phyloP scores from a whole-genome alignment of 371 early-diverging fungal species.

The Syncephalastrum contaminatum region DNA sequence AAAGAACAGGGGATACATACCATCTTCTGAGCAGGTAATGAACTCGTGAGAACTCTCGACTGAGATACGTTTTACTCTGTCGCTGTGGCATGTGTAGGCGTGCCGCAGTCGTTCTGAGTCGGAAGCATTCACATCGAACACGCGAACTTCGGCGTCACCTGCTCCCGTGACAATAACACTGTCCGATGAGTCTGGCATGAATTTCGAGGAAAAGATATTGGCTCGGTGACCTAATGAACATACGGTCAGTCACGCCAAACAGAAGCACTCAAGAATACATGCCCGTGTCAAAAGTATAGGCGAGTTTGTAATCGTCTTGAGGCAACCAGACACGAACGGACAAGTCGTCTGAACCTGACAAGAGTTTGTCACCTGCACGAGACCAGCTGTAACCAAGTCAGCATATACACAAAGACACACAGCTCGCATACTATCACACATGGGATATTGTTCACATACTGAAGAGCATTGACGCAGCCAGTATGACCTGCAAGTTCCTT shows the following conservation, averaged over 20 bases:
- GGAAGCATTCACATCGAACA: slow-evolving; percentile 55
- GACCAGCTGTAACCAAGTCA: slow-evolving; percentile 53
- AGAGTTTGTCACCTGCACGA: slow-evolving; percentile 48
- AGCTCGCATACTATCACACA: slow-evolving; percentile 25
- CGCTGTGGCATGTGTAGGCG: slow-evolving; percentile 56
- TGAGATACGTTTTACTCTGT: slow-evolving; percentile 55
- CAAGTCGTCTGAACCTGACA: slow-evolving; percentile 71
- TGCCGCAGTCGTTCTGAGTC: slow-evolving; percentile 11
- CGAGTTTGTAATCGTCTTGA: slow-evolving; percentile 27
- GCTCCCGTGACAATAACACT: slow-evolving; percentile 65
- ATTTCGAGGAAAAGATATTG: slow-evolving; percentile 79
- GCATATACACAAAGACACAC: neutral
- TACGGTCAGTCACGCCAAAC: neutral
- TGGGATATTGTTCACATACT: slow-evolving; percentile 28
- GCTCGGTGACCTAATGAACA: slow-evolving; percentile 54
- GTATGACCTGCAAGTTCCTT: slow-evolving; percentile 59
- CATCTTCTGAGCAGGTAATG: slow-evolving; percentile 68
- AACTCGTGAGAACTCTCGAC: slow-evolving; percentile 52
- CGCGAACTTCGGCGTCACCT: slow-evolving; percentile 63
- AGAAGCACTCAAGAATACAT: slow-evolving; percentile 1
- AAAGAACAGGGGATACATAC: slow-evolving; percentile 16
- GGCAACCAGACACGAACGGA: slow-evolving; percentile 55
- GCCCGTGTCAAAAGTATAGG: slow-evolving; percentile 26
- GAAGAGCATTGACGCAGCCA: slow-evolving; percentile 80
- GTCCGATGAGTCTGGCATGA: slow-evolving; percentile 66